These are phyloP conservation scores for Lentithecium fluviatile DNA, from an alignment of 495 filamentous ascomycete species.

Conservation along the genomic window DNA sequence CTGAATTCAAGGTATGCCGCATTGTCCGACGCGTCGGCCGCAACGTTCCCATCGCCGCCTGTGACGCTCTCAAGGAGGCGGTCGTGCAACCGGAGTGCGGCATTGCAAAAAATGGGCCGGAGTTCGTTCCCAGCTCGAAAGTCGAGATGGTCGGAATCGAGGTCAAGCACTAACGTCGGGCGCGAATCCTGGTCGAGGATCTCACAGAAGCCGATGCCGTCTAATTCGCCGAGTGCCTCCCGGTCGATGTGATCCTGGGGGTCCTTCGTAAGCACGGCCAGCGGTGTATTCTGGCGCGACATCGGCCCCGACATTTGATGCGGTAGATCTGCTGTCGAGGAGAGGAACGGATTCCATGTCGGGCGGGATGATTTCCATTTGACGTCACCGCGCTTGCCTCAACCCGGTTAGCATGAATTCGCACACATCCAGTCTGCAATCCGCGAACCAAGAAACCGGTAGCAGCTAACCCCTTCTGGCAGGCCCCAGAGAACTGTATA, in stretches of 20 bases:
- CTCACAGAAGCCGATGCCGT: constrained; percentile 3
- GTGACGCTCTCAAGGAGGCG: constrained; percentile 16
- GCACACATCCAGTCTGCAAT: too few relatives aligned
- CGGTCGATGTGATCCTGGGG: not conserved
- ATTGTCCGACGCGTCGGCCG: not conserved
- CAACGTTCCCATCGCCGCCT: not conserved
- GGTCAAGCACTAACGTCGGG: constrained; percentile 25
- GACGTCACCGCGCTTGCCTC: too few relatives aligned
- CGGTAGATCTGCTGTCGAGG: too few relatives aligned
- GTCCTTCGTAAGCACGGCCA: not conserved
- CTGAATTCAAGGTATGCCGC: constrained; percentile 8
- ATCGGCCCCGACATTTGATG: too few relatives aligned
- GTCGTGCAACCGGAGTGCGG: constrained; percentile 15
- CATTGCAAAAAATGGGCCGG: constrained; percentile 18
- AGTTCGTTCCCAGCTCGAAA: not conserved
- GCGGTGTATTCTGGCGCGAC: too few relatives aligned
- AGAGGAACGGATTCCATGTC: too few relatives aligned
- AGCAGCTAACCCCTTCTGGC: too few relatives aligned
- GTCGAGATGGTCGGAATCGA: constrained; percentile 22
- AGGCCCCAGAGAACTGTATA: too few relatives aligned
- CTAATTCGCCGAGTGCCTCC: constrained; percentile 1
- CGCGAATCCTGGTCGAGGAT: constrained; percentile 25
- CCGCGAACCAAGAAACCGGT: too few relatives aligned
- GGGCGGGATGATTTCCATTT: too few relatives aligned
- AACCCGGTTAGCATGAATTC: too few relatives aligned